Evolutionary conservation across 31 red algal genomes (phyloP).

Genomic region (Asparagopsis taxiformis): DNA sequence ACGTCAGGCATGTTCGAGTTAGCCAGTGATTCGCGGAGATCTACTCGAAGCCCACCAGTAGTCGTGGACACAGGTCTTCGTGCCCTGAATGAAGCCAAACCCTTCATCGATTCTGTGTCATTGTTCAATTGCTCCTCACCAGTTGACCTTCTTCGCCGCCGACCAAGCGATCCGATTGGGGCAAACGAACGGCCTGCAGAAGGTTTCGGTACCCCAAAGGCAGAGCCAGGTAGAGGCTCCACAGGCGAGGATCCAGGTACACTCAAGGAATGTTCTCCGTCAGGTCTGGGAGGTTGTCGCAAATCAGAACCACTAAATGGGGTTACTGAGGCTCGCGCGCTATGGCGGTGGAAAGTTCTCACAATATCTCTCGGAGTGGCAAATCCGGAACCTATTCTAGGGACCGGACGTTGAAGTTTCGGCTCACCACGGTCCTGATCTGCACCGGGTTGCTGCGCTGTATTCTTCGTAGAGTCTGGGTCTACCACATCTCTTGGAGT

Average conservation of each 20-base stretch:
- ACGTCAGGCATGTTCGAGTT: background rate
- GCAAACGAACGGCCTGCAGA: background rate
- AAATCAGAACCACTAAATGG: no score
- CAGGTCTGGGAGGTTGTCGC: no score
- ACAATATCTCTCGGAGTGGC: slow-evolving; percentile 15
- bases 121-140: background rate
- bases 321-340: no score
- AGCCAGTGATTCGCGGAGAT: slow-evolving; percentile 7
- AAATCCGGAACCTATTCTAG: background rate
- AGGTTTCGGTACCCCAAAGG: background rate
- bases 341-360: slow-evolving; percentile 9
- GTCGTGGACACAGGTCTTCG: slow-evolving; percentile 17
- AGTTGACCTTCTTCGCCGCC: background rate
- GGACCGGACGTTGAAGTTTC: no score
- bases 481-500: no score
- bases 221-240: no score
- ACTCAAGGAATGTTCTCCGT: background rate
- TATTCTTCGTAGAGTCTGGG: background rate
- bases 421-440: background rate
- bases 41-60: slow-evolving; percentile 2
- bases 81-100: slow-evolving; percentile 3
- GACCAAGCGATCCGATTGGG: background rate
- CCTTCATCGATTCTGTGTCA: background rate
- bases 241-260: background rate
- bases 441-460: background rate